A percentile compares a stretch with the other conserved stretches of the same genome.
phyloP scores from a whole-genome alignment of 352 stramenopile genomes.

The Phytophthora cryptogea region DNA sequence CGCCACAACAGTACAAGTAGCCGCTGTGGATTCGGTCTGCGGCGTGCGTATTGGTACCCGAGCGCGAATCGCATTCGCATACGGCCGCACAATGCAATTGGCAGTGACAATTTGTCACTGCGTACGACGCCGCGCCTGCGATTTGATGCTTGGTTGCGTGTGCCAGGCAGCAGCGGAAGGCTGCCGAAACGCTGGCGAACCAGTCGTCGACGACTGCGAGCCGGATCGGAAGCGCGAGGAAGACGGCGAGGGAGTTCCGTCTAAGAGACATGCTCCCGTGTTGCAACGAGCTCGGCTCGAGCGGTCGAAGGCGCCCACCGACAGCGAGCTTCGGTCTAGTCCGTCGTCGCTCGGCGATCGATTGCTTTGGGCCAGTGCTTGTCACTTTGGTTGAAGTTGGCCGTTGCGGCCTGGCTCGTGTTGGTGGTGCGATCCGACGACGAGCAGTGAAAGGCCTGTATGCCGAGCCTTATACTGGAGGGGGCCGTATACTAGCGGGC shows the following conservation, averaged over 20 bases:
- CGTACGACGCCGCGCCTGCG: constrained; percentile 1
- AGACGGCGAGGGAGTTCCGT: constrained; percentile 1
- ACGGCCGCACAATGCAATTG: not conserved
- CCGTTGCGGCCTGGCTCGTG: constrained; percentile 6
- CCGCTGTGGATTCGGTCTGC: too few species aligned
- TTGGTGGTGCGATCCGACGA: constrained; percentile 14
- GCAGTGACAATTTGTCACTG: not conserved
- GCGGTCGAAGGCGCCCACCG: not conserved
- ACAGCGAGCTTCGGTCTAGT: constrained; percentile 34
- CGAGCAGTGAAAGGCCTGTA: constrained; percentile 20
- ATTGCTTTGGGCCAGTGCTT: not conserved
- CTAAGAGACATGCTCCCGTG: constrained; percentile 6
- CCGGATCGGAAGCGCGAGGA: constrained; percentile 13
- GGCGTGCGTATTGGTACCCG: constrained; percentile 10
- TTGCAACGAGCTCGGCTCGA: not conserved
- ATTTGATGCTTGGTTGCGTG: constrained; percentile 13
- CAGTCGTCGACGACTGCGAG: constrained; percentile 7
- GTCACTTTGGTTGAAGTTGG: constrained; percentile 18
- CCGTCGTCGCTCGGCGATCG: constrained; percentile 5
- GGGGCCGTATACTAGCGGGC: not conserved
- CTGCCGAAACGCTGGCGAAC: constrained; percentile 8
- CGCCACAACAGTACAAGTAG: not conserved
- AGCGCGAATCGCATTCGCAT: constrained; percentile 18
- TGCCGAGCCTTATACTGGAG: not conserved
- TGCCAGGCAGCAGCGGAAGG: constrained; percentile 14